Conservation (phyloP, 2,329 filamentous ascomycete genomes). For the Fusarium graminum region DNA sequence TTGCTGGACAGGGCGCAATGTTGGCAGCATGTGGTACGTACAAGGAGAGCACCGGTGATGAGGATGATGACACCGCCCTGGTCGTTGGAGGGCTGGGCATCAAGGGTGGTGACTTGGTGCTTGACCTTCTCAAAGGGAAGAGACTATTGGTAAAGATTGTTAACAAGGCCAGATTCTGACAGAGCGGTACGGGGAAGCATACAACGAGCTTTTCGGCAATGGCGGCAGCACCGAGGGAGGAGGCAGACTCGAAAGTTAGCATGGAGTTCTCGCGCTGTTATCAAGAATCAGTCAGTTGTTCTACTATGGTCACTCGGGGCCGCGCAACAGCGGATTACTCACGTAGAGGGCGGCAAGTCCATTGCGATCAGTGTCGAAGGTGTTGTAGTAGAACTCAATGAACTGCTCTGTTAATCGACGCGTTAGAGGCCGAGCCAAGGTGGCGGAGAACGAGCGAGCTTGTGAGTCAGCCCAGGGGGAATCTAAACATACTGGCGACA, state of each 20-base stretch:
- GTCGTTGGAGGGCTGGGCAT: conserved; percentile 80
- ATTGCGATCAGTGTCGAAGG: conserved; percentile 81
- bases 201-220: conserved; percentile 89
- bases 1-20: background rate
- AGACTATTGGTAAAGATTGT: conserved; percentile 60
- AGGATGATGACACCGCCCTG: conserved; percentile 83
- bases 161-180: conserved; percentile 6
- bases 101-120: conserved; percentile 81
- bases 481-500: conserved; percentile 60
- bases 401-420: conserved; percentile 77
- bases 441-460: background rate
- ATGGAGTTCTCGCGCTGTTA: conserved; percentile 70
- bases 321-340: conserved; percentile 55
- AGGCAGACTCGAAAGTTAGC: conserved; percentile 88
- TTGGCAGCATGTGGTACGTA: conserved; percentile 59
- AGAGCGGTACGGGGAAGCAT: conserved; percentile 52
- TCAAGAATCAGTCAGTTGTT: conserved; percentile 16
- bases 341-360: conserved; percentile 83
- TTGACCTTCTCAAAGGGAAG: conserved; percentile 86
- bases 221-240: conserved; percentile 70
- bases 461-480: conserved; percentile 9
- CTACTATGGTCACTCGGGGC: conserved; percentile 72
- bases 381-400: conserved; percentile 89
- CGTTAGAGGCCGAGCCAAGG: conserved; percentile 10
- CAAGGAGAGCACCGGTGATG: conserved; percentile 87